phyloP scores from a whole-genome alignment of 2,329 filamentous ascomycete species.

The Rhexocercosporidium sp. region DNA sequence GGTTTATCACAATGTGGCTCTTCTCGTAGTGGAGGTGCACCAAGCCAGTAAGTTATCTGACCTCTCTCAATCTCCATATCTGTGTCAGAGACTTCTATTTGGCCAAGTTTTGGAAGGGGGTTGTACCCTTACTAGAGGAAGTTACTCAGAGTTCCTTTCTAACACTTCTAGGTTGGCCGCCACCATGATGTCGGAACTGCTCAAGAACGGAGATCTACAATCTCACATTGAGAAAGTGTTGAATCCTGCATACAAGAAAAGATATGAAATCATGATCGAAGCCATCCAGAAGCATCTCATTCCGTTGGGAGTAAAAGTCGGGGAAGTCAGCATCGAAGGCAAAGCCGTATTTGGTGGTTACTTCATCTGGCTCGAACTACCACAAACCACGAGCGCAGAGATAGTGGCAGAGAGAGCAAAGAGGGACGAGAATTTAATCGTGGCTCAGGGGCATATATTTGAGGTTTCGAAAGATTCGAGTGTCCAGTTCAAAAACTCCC shows the following conservation, averaged over 20 bases:
- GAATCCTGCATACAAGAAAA: constrained; percentile 51
- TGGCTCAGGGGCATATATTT: constrained; percentile 74
- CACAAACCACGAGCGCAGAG: constrained; percentile 54
- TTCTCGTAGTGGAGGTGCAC: constrained; percentile 61
- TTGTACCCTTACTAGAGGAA: background rate
- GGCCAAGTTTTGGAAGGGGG: background rate
- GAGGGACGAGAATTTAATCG: constrained; percentile 67
- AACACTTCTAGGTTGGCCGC: constrained; percentile 48
- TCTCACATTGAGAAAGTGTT: constrained; percentile 50
- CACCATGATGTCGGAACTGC: constrained; percentile 54
- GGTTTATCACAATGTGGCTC: constrained; percentile 59
- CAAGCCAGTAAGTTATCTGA: constrained; percentile 47
- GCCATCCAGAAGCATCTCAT: constrained; percentile 64
- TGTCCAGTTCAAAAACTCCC: constrained; percentile 60
- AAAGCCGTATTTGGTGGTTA: constrained; percentile 74
- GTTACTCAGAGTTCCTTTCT: background rate
- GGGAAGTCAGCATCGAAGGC: constrained; percentile 47
- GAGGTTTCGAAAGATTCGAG: constrained; percentile 64
- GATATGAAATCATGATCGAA: constrained; percentile 58
- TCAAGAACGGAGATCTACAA: constrained; percentile 51
- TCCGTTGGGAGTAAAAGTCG: constrained; percentile 62
- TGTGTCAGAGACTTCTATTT: background rate
- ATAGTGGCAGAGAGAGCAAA: constrained; percentile 62
- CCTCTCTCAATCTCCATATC: background rate
- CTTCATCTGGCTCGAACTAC: constrained; percentile 80